A percentile compares a stretch with the other conserved stretches of the same genome.
phyloP scores from a whole-genome alignment of 352 stramenopile genomes.

The Phytophthora nicotianae region DNA sequence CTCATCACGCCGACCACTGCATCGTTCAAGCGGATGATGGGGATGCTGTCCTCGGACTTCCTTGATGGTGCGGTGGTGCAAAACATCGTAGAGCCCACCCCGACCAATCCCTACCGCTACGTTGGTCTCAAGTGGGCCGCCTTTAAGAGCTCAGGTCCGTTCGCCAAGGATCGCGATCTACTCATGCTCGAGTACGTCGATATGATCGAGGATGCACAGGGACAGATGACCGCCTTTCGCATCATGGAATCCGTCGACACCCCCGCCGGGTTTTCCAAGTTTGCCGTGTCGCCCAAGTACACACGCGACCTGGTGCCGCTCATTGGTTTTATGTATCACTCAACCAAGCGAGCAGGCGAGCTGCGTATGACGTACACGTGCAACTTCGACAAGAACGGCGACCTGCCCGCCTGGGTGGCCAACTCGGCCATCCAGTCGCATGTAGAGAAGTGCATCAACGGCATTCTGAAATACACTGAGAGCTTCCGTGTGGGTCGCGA shows the following conservation, averaged over 20 bases:
- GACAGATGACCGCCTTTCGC: conserved; percentile 82
- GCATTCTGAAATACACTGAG: conserved; percentile 88
- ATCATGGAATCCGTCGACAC: conserved; percentile 88
- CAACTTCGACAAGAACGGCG: conserved; percentile 86
- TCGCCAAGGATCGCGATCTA: conserved; percentile 81
- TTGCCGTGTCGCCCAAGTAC: conserved; percentile 68
- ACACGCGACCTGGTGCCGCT: conserved; percentile 77
- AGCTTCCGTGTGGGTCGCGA: conserved; percentile 71
- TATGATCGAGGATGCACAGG: conserved; percentile 87
- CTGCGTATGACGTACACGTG: conserved; percentile 88
- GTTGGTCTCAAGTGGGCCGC: conserved; percentile 86
- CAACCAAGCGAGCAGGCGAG: conserved; percentile 77
- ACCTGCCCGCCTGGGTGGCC: conserved; percentile 80
- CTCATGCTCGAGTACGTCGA: conserved; percentile 89
- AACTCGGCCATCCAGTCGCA: conserved; percentile 88
- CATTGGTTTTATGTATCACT: conserved; percentile 90
- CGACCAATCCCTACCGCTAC: conserved; percentile 72
- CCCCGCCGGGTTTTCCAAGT: conserved; percentile 50
- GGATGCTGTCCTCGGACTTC: conserved; percentile 84
- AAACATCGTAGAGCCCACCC: conserved; percentile 78
- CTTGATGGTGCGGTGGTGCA: conserved; percentile 81
- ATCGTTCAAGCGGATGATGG: conserved; percentile 88
- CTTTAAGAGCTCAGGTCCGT: conserved; percentile 84
- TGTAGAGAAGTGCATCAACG: conserved; percentile 87
- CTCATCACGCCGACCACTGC: conserved; percentile 83